phyloP scores from a whole-genome alignment of 2,329 filamentous ascomycete species.

The Zymoseptoria brevis region DNA sequence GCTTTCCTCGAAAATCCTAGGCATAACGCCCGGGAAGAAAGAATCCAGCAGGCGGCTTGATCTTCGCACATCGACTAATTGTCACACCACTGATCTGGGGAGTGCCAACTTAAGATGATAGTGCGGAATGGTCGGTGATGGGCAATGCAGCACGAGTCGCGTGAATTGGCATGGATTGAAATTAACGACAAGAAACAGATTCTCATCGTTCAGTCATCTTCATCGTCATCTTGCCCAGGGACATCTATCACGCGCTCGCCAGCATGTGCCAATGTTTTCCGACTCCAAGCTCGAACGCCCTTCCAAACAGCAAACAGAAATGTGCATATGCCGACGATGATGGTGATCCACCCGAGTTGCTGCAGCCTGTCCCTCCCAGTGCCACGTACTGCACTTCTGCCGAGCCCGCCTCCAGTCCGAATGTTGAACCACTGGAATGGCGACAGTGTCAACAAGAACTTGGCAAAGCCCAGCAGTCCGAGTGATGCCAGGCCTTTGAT shows the following conservation, averaged over 20 bases:
- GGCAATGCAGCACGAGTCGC: neutral
- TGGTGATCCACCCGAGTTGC: constrained; percentile 69
- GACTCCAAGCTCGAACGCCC: constrained; percentile 65
- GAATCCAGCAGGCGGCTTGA: constrained; percentile 31
- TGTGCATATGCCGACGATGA: constrained; percentile 70
- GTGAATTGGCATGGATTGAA: neutral
- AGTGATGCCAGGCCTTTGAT: constrained; percentile 84
- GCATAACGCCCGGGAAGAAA: constrained; percentile 18
- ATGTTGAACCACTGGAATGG: constrained; percentile 73
- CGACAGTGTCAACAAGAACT: constrained; percentile 65
- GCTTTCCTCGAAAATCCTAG: constrained; percentile 7
- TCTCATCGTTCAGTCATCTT: constrained; percentile 33
- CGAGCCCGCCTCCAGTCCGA: constrained; percentile 52
- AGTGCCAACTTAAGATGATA: constrained; percentile 98
- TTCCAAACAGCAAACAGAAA: constrained; percentile 82
- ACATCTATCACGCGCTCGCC: constrained; percentile 79
- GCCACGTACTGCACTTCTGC: constrained; percentile 32
- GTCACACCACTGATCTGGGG: constrained; percentile 71
- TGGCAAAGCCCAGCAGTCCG: constrained; percentile 76
- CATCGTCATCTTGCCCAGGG: constrained; percentile 54
- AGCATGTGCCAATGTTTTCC: constrained; percentile 63
- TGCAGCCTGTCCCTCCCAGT: constrained; percentile 71
- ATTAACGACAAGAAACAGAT: too few relatives aligned
- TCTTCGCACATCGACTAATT: constrained; percentile 98
- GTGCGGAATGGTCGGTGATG: constrained; percentile 35